Conservation (phyloP, 495 filamentous ascomycete species). For the Hypoxylon crocopeplum region DNA sequence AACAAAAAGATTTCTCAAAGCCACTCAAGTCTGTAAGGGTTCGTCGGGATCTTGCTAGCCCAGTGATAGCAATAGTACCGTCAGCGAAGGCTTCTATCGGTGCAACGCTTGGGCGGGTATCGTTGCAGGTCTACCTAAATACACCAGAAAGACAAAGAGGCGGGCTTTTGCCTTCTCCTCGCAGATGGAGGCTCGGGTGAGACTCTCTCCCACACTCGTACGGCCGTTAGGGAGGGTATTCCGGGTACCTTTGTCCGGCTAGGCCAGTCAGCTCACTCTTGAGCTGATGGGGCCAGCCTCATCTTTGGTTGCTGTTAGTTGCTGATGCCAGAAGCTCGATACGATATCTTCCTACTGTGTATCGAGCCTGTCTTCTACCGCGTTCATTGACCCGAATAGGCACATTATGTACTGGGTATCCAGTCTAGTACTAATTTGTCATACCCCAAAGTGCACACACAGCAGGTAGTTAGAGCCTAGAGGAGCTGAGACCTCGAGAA, state of each 20-base stretch:
- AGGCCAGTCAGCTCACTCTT: slow-evolving; percentile 22
- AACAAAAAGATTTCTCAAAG: slow-evolving; percentile 27
- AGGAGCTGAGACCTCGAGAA: slow-evolving; percentile 3
- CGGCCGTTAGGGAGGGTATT: slow-evolving; percentile 5
- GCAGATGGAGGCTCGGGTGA: slow-evolving; percentile 19
- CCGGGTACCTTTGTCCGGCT: slow-evolving; percentile 1
- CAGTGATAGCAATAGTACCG: slow-evolving; percentile 17
- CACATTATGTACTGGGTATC: background rate
- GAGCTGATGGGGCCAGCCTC: slow-evolving; percentile 24
- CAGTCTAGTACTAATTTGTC: background rate
- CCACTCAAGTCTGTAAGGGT: background rate
- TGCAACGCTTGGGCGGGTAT: slow-evolving; percentile 6
- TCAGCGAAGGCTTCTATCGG: slow-evolving; percentile 2
- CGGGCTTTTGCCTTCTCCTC: slow-evolving; percentile 6
- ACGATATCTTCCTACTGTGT: background rate
- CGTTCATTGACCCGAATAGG: background rate
- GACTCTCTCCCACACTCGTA: slow-evolving; percentile 9
- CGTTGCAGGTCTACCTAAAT: slow-evolving; percentile 5
- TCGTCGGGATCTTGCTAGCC: slow-evolving; percentile 17
- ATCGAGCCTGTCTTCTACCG: background rate
- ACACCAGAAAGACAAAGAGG: slow-evolving; percentile 25
- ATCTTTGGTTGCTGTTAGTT: background rate
- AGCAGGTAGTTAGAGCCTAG: background rate
- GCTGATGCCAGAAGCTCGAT: background rate
- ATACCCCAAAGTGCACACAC: background rate